Evolutionary conservation across 1,284 basidiomycete species (phyloP), one percentile per base, ranked within the genome.

Genomic region (Dichomitus squalens): DNA sequence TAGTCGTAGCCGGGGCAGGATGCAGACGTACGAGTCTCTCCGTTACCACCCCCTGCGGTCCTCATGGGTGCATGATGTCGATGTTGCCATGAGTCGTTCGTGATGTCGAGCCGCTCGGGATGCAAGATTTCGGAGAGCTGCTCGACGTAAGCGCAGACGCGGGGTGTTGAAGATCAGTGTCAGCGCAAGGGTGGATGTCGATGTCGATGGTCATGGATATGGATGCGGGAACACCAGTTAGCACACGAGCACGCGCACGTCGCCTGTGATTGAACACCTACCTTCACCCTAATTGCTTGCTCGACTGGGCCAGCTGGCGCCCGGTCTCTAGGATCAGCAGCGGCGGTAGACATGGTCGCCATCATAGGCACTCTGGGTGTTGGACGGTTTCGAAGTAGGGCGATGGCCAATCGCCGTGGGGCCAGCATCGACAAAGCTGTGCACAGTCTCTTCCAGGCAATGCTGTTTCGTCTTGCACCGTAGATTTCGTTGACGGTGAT

Each of bases 71-170:
- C 79, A 73, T 92, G 90, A 75, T 91, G 86, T 65, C 85, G 80
- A 73, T 92, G 90, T 73, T 88, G 79, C 80, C 83, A 85, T 46
- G 89, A 90, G 68, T 92, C 87, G 72, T 92, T 92, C 43, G 78
- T 78, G 68, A 92, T 85, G 52, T 69, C 75, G 65, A 92, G 76
- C 64, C 77, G 75, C 52, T 78, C 74, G 35, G 89, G 89, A 64
- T 76, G 75, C 55, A 92, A 77, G 46, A 82, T 72, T 40, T 73
- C 70, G 49, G 76, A 81, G 62, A 92, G 75, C 90, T 90, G 43
- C 8, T 25, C 35, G 39, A 46, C 18, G 39, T 27, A 38, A 35
- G 31, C 18, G 29, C 29, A 14, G 31, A 35, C 11, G 21, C 20
- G 20, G 9, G n/a, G n/a, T 41, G 20, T 14, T 14, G 23, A 36